Evolutionary conservation across 129 eudicot species (phyloP).

Genomic region (Scalesia atractyloides): DNA sequence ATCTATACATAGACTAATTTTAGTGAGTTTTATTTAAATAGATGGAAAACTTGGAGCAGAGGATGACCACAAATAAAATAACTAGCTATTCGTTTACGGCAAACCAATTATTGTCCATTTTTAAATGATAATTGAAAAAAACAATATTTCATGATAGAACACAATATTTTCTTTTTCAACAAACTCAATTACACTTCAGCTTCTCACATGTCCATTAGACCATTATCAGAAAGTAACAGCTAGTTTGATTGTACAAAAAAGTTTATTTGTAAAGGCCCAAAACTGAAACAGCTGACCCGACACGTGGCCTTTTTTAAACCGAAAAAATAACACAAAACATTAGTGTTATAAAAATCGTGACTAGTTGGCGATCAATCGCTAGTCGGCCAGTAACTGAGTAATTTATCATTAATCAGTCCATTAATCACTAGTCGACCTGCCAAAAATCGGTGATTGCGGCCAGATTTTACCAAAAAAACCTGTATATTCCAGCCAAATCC

Average conservation of each 20-base stretch:
- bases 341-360: too few species aligned
- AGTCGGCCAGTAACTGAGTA: too few species aligned
- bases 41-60: neutral
- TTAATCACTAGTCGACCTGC: too few species aligned
- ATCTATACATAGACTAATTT: neutral
- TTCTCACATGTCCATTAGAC: neutral
- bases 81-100: neutral
- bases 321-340: too few species aligned
- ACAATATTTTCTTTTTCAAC: neutral
- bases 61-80: neutral
- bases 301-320: too few species aligned
- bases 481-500: too few species aligned
- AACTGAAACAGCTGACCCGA: too few species aligned
- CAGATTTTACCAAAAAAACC: too few species aligned
- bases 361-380: too few species aligned
- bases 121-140: neutral
- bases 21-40: neutral
- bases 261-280: too few species aligned
- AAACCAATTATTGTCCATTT: conserved; percentile 4
- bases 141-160: neutral
- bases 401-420: too few species aligned
- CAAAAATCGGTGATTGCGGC: too few species aligned
- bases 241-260: neutral
- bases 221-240: neutral
- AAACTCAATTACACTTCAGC: neutral